Evolutionary conservation across 345 rosid genomes (phyloP).

Genomic region (Linum usitatissimum): DNA sequence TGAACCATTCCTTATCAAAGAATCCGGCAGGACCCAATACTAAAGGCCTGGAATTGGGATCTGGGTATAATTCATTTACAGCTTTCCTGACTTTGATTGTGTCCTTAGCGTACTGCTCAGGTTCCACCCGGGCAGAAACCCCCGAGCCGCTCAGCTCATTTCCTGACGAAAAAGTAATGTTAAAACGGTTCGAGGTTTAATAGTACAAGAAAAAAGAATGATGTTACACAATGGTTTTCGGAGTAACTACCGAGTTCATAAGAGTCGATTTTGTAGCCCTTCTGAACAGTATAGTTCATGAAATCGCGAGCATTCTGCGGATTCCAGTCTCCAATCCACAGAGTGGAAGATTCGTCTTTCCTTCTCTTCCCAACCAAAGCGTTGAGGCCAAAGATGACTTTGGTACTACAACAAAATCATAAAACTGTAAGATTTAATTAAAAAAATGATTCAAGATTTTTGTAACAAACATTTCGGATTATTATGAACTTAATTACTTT

Average conservation of each 20-base stretch:
- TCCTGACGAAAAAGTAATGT: constrained; percentile 18
- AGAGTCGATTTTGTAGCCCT: constrained; percentile 48
- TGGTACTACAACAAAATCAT: constrained; percentile 19
- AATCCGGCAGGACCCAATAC: constrained; percentile 49
- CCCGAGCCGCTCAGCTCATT: constrained; percentile 47
- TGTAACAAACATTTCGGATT: too few species aligned
- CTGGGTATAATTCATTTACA: constrained; percentile 25
- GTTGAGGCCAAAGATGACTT: constrained; percentile 38
- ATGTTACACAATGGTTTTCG: not conserved
- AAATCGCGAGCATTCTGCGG: constrained; percentile 31
- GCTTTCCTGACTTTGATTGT: constrained; percentile 21
- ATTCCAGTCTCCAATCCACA: constrained; percentile 41
- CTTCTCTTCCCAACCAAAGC: constrained; percentile 33
- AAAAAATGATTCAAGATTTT: too few species aligned
- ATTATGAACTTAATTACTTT: constrained; percentile 19
- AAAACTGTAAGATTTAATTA: not conserved
- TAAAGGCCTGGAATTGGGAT: constrained; percentile 27
- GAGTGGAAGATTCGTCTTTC: not conserved
- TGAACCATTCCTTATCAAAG: constrained; percentile 47
- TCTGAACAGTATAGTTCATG: constrained; percentile 33
- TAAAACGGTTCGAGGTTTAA: too few species aligned
- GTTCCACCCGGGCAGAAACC: constrained; percentile 30
- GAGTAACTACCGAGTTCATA: constrained; percentile 38
- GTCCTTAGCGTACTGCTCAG: constrained; percentile 35
- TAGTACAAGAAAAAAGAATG: too few species aligned